These are phyloP conservation scores for Parietaria judaica DNA, from an alignment of 306 rosid genomes.

Conservation along the genomic window DNA sequence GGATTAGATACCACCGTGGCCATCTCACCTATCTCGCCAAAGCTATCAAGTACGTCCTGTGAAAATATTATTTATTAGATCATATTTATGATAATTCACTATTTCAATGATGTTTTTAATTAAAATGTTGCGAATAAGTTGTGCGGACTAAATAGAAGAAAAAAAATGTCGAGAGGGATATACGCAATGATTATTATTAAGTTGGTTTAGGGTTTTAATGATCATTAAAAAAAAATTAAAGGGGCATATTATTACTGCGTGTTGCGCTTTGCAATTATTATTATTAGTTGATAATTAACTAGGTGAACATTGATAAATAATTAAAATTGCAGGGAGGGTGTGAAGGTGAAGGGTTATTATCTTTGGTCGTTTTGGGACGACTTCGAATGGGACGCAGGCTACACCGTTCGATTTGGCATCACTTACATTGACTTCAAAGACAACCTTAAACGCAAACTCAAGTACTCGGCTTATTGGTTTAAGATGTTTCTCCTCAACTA, in stretches of 20 bases:
- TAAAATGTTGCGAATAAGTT: no score
- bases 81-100: background rate
- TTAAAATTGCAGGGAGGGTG: constrained; percentile 29
- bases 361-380: constrained; percentile 43
- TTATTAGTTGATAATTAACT: no score
- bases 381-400: constrained; percentile 54
- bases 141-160: no score
- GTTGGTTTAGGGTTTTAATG: no score
- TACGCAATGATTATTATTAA: no score
- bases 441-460: constrained; percentile 33
- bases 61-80: background rate
- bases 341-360: constrained; percentile 20
- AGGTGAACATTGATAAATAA: no score
- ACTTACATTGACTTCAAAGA: constrained; percentile 31
- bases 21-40: constrained; percentile 39
- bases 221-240: no score
- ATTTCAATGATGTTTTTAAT: no score
- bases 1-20: constrained; percentile 34
- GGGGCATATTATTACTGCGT: no score
- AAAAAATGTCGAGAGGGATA: no score
- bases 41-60: constrained; percentile 37
- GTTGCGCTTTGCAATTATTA: no score
- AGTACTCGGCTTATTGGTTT: constrained; percentile 50
- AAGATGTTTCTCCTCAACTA: constrained; percentile 24
- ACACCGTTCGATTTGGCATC: constrained; percentile 43